Base-by-base conservation (phyloP, 257 asterid genomes). In the Salvia rosmarinus region DNA sequence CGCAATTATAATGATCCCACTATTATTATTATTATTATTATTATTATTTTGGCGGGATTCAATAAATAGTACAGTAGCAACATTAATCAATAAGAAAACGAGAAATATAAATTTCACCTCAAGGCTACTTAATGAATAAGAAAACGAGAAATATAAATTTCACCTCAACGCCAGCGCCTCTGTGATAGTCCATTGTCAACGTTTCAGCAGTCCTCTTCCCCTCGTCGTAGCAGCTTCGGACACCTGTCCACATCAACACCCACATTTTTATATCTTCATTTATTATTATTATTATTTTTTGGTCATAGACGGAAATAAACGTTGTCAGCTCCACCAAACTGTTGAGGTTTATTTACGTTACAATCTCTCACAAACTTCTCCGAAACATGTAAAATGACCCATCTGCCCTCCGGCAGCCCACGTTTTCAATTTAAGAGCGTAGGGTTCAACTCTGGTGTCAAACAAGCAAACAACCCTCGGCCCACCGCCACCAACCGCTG, bases 161-260 rank as follows among this genome's bases (percentile, higher is more conserved):
- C 70, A 94, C 99, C 99, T 94, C 95, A 78, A 94, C 98, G 4
- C 76, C 89, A 7, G 98, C 99, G 59, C 98, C 99, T 77, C 99
- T 85, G 84, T 94, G 99, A 73, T 94, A 94, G 70, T 94, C 99
- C 99, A 94, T 94, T 61, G 99, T 83, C 91, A 94, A 84, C 44
- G 99, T 94, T 78, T 94, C 99, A 59, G 99, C 99, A 8, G 99
- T 94, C 25, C 99, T 85, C 88, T 94, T 94, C 35, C 99, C 99
- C 81, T 94, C 99, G 61, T 94, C 99, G 81, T 94, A 94, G 83
- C 99, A 94, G 64, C 99, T 94, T 67, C 99, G 87, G 35, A 91
- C 99, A 78, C 99, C 99, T 94, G 92, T 83, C 81, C 65, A 71
- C 43, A 25, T 60, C 76, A 32, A 28, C 20, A 64, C 64, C 56